phyloP scores from a whole-genome alignment of 2,329 filamentous ascomycete species.

The Cadophora luteo-olivacea region DNA sequence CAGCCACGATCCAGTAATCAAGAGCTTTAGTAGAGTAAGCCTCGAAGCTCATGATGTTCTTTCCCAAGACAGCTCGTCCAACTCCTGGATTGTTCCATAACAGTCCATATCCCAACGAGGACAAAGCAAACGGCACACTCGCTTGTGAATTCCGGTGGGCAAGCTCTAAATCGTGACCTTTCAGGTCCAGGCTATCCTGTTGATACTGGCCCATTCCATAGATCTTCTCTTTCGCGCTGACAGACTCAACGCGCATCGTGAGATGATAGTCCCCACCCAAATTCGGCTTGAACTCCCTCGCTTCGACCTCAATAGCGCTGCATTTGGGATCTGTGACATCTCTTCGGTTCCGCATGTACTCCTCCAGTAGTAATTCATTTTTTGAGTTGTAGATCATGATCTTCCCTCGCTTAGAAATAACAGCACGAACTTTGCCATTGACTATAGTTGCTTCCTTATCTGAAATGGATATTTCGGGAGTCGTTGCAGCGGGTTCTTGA shows the following conservation, averaged over 20 bases:
- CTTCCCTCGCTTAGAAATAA: conserved; percentile 54
- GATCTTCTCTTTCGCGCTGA: conserved; percentile 62
- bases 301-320: conserved; percentile 56
- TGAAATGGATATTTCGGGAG: neutral
- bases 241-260: conserved; percentile 63
- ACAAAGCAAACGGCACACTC: conserved; percentile 67
- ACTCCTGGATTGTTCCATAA: conserved; percentile 72
- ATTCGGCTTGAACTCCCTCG: conserved; percentile 56
- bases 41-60: conserved; percentile 67
- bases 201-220: conserved; percentile 75
- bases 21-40: conserved; percentile 62
- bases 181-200: conserved; percentile 67
- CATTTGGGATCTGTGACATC: conserved; percentile 57
- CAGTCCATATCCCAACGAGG: conserved; percentile 65
- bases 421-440: conserved; percentile 56
- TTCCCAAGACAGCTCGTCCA: conserved; percentile 65
- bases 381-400: conserved; percentile 52
- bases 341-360: conserved; percentile 55
- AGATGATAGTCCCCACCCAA: conserved; percentile 59
- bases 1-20: conserved; percentile 70
- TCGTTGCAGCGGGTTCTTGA: conserved; percentile 6
- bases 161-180: conserved; percentile 67
- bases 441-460: conserved; percentile 45
- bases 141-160: conserved; percentile 72
- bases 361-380: conserved; percentile 54